Conservation (phyloP, 345 rosid genomes). For the Citrus australasica region DNA sequence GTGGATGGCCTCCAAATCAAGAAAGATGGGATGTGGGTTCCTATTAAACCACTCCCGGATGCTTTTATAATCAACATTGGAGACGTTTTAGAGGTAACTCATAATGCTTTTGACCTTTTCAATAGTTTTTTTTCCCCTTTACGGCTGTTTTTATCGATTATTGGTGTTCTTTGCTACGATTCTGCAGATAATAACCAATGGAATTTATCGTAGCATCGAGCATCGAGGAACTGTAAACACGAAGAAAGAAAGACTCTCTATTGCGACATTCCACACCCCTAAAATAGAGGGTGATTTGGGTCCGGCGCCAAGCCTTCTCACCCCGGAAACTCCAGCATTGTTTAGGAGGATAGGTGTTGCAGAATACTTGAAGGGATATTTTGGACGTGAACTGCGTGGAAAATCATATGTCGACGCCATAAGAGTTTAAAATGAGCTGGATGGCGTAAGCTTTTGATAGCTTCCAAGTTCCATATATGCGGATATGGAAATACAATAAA, state of each 20-base stretch:
- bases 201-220: constrained; percentile 5
- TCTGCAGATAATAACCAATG: constrained; percentile 2
- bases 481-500: neutral
- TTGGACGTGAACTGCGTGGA: neutral
- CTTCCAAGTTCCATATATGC: neutral
- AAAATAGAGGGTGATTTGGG: neutral
- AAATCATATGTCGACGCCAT: constrained; percentile 3
- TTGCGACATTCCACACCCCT: constrained; percentile 2
- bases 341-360: neutral
- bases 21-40: constrained; percentile 39
- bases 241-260: constrained; percentile 7
- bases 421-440: neutral
- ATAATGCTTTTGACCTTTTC: neutral
- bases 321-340: constrained; percentile 1
- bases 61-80: constrained; percentile 62
- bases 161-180: neutral
- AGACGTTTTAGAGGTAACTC: constrained; percentile 36
- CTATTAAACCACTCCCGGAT: constrained; percentile 42
- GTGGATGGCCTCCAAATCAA: constrained; percentile 22
- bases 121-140: too few relatives aligned
- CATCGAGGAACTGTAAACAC: constrained; percentile 10
- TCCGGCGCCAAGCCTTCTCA: constrained; percentile 10
- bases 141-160: neutral
- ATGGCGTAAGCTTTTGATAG: neutral
- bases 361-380: neutral